Conservation (phyloP, 148 eudicot species). For the Spergularia marina region DNA sequence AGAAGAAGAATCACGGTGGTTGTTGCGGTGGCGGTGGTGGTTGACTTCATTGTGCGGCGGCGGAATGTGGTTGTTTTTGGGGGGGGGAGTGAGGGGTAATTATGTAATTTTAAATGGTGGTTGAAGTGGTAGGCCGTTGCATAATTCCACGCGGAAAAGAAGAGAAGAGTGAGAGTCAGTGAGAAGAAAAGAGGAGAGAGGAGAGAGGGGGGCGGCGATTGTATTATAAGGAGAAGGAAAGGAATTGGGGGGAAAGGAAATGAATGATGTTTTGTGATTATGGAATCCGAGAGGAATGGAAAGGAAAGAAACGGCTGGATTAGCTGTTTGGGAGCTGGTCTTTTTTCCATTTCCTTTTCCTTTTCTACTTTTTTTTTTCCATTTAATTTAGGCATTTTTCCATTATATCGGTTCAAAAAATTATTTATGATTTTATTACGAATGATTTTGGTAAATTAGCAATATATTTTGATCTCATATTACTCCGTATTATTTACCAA, state of each 20-base stretch:
- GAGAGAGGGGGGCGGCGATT: not conserved
- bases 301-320: too few relatives aligned
- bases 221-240: too few relatives aligned
- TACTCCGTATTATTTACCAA: too few relatives aligned
- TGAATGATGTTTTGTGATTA: not conserved
- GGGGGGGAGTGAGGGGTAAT: not conserved
- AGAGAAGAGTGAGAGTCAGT: not conserved
- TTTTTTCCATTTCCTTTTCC: too few relatives aligned
- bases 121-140: constrained; percentile 1
- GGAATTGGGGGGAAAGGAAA: not conserved
- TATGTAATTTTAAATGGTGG: not conserved
- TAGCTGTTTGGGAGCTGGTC: too few relatives aligned
- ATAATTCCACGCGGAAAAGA: not conserved
- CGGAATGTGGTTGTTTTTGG: not conserved
- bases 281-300: too few relatives aligned
- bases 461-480: too few relatives aligned
- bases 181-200: constrained; percentile 4
- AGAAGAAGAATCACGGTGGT: constrained; percentile 24
- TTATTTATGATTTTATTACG: too few relatives aligned
- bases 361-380: too few relatives aligned
- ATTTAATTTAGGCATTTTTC: too few relatives aligned
- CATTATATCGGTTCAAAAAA: too few relatives aligned
- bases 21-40: not conserved
- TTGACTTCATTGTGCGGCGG: constrained; percentile 1
- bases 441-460: too few relatives aligned